These are phyloP conservation scores for Chondrus crispus DNA, from an alignment of 23 red algal species.

Conservation along the genomic window DNA sequence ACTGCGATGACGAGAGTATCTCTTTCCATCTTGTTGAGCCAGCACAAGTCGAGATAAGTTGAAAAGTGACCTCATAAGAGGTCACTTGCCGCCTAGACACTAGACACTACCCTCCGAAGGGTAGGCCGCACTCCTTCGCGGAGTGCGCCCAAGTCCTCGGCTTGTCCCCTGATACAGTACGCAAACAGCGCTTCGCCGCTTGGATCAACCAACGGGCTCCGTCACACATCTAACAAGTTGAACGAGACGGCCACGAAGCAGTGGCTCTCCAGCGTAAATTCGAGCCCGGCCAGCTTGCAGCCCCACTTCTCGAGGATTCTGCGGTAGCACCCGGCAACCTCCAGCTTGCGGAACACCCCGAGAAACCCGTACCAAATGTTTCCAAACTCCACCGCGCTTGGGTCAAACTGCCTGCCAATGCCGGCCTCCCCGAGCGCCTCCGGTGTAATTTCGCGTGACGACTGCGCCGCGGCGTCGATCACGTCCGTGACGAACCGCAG, in stretches of 20 bases:
- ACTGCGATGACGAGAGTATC: too few relatives aligned
- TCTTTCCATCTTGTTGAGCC: too few relatives aligned
- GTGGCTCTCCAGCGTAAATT: constrained; percentile 17
- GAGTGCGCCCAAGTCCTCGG: too few relatives aligned
- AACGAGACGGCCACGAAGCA: background rate
- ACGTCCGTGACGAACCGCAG: constrained; percentile 3
- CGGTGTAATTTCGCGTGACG: background rate
- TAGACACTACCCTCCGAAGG: too few relatives aligned
- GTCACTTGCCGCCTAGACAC: too few relatives aligned
- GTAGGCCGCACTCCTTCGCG: too few relatives aligned
- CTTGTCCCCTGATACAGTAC: too few relatives aligned
- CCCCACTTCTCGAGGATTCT: constrained; percentile 69
- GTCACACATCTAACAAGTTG: background rate
- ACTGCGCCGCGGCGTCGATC: constrained; percentile 1
- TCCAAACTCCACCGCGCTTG: constrained; percentile 24
- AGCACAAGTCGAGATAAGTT: too few relatives aligned
- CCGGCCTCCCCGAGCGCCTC: background rate
- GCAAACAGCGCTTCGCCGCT: too few relatives aligned
- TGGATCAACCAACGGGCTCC: too few relatives aligned
- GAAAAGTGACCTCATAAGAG: too few relatives aligned
- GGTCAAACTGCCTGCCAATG: background rate
- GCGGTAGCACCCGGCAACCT: constrained; percentile 23
- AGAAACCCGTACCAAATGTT: constrained; percentile 39
- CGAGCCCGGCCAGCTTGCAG: constrained; percentile 47
- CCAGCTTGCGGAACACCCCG: constrained; percentile 6